A percentile compares a stretch with the other conserved stretches of the same genome.
phyloP scores from a whole-genome alignment of 108 stramenopile genomes.

The Fistulifera solaris region DNA sequence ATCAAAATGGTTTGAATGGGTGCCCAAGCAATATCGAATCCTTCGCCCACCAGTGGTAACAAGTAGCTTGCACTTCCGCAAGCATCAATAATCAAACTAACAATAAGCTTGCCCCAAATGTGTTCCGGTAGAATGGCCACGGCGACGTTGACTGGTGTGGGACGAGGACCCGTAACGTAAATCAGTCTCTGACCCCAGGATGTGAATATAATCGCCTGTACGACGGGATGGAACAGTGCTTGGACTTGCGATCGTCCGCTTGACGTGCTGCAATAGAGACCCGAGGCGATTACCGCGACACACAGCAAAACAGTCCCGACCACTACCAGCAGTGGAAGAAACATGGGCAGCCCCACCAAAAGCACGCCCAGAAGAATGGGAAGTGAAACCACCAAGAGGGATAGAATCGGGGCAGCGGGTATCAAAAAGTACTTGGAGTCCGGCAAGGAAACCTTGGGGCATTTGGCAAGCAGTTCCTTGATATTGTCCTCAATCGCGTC shows the following conservation, averaged over 20 bases:
- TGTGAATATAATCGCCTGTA: slow-evolving; percentile 41
- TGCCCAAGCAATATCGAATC: slow-evolving; percentile 83
- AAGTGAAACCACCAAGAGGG: slow-evolving; percentile 28
- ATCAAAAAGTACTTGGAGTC: slow-evolving; percentile 37
- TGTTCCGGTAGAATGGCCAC: slow-evolving; percentile 51
- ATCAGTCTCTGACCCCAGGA: slow-evolving; percentile 50
- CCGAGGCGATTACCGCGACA: slow-evolving; percentile 2
- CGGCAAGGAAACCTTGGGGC: slow-evolving; percentile 5
- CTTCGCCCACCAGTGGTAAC: slow-evolving; percentile 82
- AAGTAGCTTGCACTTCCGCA: slow-evolving; percentile 74
- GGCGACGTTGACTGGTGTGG: slow-evolving; percentile 46
- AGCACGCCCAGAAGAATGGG: slow-evolving; percentile 50
- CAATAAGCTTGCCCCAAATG: slow-evolving; percentile 53
- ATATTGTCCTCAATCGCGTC: slow-evolving; percentile 36
- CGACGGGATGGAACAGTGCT: slow-evolving; percentile 28
- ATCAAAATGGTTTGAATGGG: slow-evolving; percentile 75
- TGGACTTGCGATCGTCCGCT: slow-evolving; percentile 38
- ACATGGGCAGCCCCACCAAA: slow-evolving; percentile 60
- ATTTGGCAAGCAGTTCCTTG: slow-evolving; percentile 4
- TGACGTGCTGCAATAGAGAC: slow-evolving; percentile 45
- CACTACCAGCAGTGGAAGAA: slow-evolving; percentile 44
- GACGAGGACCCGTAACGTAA: slow-evolving; percentile 75
- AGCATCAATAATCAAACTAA: slow-evolving; percentile 65
- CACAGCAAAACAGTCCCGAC: slow-evolving; percentile 10
- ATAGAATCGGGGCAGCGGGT: slow-evolving; percentile 48